Conservation (phyloP, 805 yeast genomes). For the Nakazawaea wyomingensis region DNA sequence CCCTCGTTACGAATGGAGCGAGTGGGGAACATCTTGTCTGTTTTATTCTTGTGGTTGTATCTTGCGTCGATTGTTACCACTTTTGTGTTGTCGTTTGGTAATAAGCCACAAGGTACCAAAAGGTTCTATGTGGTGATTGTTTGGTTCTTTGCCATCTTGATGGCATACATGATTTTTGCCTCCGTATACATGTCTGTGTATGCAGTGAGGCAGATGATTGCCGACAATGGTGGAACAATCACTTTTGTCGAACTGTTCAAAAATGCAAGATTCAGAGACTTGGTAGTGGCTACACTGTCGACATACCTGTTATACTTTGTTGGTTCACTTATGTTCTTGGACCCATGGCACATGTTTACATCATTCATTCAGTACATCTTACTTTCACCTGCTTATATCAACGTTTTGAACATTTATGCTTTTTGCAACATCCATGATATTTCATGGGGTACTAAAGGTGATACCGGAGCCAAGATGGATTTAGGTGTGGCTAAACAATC, state of each 20-base stretch:
- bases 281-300: slow-evolving; percentile 78
- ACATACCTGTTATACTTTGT: slow-evolving; percentile 78
- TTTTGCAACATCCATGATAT: slow-evolving; percentile 95
- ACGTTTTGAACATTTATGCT: slow-evolving; percentile 88
- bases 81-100: slow-evolving; percentile 88
- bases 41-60: slow-evolving; percentile 80
- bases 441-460: slow-evolving; percentile 97
- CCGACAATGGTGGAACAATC: slow-evolving; percentile 31
- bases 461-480: slow-evolving; percentile 54
- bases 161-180: slow-evolving; percentile 87
- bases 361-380: slow-evolving; percentile 79
- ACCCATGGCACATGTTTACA: slow-evolving; percentile 91
- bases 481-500: slow-evolving; percentile 78
- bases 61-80: slow-evolving; percentile 76
- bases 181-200: slow-evolving; percentile 75
- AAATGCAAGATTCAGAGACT: slow-evolving; percentile 73
- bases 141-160: slow-evolving; percentile 75
- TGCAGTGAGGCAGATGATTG: slow-evolving; percentile 37
- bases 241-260: slow-evolving; percentile 45
- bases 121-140: slow-evolving; percentile 72
- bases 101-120: slow-evolving; percentile 87
- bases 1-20: slow-evolving; percentile 29
- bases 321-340: slow-evolving; percentile 76
- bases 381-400: slow-evolving; percentile 84
- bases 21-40: slow-evolving; percentile 74